Conservation (phyloP, 768 basidiomycete genomes). For the Boletus speciosus region DNA sequence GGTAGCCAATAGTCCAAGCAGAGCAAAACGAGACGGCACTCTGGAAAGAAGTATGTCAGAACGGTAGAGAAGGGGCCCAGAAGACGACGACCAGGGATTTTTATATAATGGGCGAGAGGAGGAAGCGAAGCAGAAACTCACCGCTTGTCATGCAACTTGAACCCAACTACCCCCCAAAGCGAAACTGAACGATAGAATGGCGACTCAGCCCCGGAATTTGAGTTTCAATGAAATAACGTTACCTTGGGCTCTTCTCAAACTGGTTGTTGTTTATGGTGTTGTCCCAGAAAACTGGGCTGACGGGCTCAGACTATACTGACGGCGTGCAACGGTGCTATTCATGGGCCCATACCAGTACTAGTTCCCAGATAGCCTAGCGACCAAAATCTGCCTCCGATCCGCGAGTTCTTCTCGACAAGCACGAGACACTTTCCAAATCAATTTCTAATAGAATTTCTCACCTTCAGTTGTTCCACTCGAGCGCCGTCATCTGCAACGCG, state of each 20-base stretch:
- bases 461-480: no score
- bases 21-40: not conserved
- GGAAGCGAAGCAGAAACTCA: not conserved
- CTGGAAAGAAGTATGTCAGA: constrained; percentile 13
- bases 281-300: not conserved
- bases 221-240: not conserved
- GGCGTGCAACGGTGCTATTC: no score
- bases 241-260: not conserved
- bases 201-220: not conserved
- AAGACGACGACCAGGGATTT: not conserved
- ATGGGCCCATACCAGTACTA: no score
- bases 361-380: no score
- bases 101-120: not conserved
- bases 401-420: no score
- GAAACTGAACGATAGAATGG: not conserved
- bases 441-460: no score
- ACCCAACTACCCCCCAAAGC: not conserved
- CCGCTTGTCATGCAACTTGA: not conserved
- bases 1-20: constrained; percentile 3
- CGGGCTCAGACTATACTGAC: no score
- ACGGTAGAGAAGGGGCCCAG: not conserved
- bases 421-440: no score
- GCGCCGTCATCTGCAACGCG: no score
- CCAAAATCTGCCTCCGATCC: no score
- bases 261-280: not conserved